These are phyloP conservation scores for Ceratocystis ficicola DNA, from an alignment of 2,329 filamentous ascomycete genomes.

Conservation along the genomic window DNA sequence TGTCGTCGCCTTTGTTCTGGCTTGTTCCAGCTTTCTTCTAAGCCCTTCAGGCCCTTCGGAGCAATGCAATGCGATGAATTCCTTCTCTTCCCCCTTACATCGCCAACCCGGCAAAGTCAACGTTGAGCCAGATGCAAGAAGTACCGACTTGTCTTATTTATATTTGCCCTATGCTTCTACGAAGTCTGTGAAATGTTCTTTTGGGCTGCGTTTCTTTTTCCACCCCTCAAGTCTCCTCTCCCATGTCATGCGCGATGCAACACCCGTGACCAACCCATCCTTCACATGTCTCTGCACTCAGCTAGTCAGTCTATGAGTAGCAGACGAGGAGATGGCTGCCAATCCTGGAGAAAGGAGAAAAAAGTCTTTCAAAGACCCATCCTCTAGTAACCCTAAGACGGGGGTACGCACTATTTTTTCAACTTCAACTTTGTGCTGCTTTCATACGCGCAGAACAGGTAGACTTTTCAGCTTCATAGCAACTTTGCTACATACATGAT, in stretches of 20 bases:
- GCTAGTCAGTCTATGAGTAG: no score
- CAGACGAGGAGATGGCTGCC: neutral
- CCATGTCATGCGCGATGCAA: constrained; percentile 9
- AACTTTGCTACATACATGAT: no score
- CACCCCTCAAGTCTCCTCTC: neutral
- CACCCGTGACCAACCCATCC: neutral
- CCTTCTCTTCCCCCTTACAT: neutral
- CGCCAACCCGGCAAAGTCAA: neutral
- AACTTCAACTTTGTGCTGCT: no score
- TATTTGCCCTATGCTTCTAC: constrained; percentile 1
- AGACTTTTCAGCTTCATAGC: no score
- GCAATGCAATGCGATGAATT: neutral
- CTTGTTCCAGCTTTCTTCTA: constrained; percentile 4
- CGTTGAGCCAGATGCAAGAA: neutral
- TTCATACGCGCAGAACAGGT: no score
- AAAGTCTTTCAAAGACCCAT: no score
- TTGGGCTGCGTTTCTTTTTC: neutral
- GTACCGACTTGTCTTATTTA: neutral
- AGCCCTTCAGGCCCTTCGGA: neutral
- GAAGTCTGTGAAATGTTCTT: constrained; percentile 2
- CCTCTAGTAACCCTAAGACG: neutral
- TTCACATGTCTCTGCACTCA: no score
- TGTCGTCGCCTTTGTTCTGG: neutral
- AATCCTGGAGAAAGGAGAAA: neutral
- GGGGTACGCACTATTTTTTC: no score